Evolutionary conservation across 2,329 filamentous ascomycete genomes (phyloP).

Genomic region (Pyricularia grisea): DNA sequence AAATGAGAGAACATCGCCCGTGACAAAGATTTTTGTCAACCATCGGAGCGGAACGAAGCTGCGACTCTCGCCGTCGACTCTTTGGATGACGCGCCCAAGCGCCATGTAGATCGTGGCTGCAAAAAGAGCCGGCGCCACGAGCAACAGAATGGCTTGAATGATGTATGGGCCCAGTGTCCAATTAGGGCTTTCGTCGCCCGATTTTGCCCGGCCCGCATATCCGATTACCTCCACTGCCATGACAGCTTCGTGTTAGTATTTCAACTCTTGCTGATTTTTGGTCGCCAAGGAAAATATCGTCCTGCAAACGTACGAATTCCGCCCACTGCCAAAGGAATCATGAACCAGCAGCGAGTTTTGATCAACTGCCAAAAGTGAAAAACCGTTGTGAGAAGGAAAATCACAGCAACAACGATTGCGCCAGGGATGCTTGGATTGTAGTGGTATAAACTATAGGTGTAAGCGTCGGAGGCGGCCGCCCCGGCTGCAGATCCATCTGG

Average conservation of each 20-base stretch:
- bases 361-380: conserved; percentile 6
- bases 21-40: conserved; percentile 43
- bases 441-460: conserved; percentile 3
- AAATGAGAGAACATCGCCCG: conserved; percentile 43
- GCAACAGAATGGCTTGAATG: conserved; percentile 30
- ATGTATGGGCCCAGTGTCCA: conserved; percentile 25
- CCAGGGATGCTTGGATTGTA: conserved; percentile 7
- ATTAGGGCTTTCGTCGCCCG: conserved; percentile 16
- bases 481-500: not conserved
- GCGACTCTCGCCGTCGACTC: not conserved
- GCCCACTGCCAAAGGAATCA: conserved; percentile 10
- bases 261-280: not conserved
- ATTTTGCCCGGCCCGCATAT: conserved; percentile 13
- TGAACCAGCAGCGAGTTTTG: conserved; percentile 8
- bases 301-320: conserved; percentile 8
- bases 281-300: not conserved
- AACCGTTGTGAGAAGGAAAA: conserved; percentile 4
- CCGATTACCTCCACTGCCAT: conserved; percentile 7
- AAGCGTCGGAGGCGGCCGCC: not conserved
- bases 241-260: not conserved
- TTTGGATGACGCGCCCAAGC: conserved; percentile 26
- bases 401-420: conserved; percentile 4
- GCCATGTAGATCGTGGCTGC: conserved; percentile 43
- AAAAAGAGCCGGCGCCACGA: conserved; percentile 37
- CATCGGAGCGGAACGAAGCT: not conserved